Evolutionary conservation across 768 basidiomycete species (phyloP).

Genomic region (Kockovaella imperatae): DNA sequence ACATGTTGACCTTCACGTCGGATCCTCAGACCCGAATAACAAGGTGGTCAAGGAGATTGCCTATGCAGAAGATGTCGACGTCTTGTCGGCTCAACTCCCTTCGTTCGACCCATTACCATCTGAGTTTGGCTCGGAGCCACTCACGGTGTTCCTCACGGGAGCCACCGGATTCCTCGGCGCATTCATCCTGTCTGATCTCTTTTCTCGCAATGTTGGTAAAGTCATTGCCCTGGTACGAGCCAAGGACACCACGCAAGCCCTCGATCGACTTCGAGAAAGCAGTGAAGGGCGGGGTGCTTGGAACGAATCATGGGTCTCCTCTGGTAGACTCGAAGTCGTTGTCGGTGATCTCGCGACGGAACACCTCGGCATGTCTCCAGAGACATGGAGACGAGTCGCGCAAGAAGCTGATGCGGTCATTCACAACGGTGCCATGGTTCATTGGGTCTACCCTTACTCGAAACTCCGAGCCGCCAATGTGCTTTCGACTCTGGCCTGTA

Average conservation of each 20-base stretch:
- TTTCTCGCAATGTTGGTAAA: slow-evolving; percentile 64
- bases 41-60: slow-evolving; percentile 48
- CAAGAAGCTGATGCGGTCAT: slow-evolving; percentile 71
- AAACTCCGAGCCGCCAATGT: slow-evolving; percentile 87
- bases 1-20: slow-evolving; percentile 71
- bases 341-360: slow-evolving; percentile 72
- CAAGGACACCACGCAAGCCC: slow-evolving; percentile 54
- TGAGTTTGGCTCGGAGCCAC: slow-evolving; percentile 52
- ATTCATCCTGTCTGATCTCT: slow-evolving; percentile 75
- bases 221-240: slow-evolving; percentile 90
- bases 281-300: slow-evolving; percentile 76
- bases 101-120: slow-evolving; percentile 58
- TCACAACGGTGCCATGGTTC: slow-evolving; percentile 97
- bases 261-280: slow-evolving; percentile 62
- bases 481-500: slow-evolving; percentile 73
- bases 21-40: slow-evolving; percentile 10
- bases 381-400: slow-evolving; percentile 61
- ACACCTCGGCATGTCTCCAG: slow-evolving; percentile 61
- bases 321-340: slow-evolving; percentile 66
- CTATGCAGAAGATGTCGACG: slow-evolving; percentile 72
- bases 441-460: slow-evolving; percentile 98
- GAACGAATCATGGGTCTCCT: slow-evolving; percentile 71
- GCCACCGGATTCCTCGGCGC: slow-evolving; percentile 96
- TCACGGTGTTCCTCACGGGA: slow-evolving; percentile 90
- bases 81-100: slow-evolving; percentile 55